Evolutionary conservation across 805 yeast species (phyloP).

Genomic region (Ogataea trehaloabstinens): DNA sequence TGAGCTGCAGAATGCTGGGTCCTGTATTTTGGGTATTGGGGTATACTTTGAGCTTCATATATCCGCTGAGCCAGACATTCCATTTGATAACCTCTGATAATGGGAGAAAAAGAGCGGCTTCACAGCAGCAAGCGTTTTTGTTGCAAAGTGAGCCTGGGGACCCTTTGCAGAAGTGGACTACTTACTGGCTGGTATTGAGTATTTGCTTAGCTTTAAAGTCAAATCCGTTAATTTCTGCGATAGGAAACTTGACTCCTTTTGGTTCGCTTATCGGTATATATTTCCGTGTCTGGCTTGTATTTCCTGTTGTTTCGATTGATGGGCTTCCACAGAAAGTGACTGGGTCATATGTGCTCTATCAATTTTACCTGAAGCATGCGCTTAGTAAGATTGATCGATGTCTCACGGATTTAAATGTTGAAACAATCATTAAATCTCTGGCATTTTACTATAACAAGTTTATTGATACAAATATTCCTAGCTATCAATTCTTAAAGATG

Average conservation of each 20-base stretch:
- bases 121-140: background rate
- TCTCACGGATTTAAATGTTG: constrained; percentile 12
- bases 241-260: constrained; percentile 55
- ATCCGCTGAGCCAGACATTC: constrained; percentile 37
- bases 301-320: constrained; percentile 35
- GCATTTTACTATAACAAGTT: constrained; percentile 12
- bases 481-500: constrained; percentile 11
- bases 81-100: constrained; percentile 17
- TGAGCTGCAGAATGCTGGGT: constrained; percentile 32
- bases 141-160: constrained; percentile 1
- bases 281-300: constrained; percentile 59
- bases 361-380: constrained; percentile 50
- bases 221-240: constrained; percentile 29
- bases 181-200: constrained; percentile 68
- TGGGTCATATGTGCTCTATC: constrained; percentile 53
- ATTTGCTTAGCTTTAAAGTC: constrained; percentile 22
- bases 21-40: constrained; percentile 31
- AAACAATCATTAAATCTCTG: constrained; percentile 7
- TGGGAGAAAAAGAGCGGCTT: background rate
- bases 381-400: constrained; percentile 37
- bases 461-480: constrained; percentile 14
- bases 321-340: constrained; percentile 32
- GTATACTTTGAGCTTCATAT: constrained; percentile 39
- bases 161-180: constrained; percentile 36
- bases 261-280: constrained; percentile 46